phyloP scores from a whole-genome alignment of 768 basidiomycete species.

The Chalciporus sphaerocephalus region DNA sequence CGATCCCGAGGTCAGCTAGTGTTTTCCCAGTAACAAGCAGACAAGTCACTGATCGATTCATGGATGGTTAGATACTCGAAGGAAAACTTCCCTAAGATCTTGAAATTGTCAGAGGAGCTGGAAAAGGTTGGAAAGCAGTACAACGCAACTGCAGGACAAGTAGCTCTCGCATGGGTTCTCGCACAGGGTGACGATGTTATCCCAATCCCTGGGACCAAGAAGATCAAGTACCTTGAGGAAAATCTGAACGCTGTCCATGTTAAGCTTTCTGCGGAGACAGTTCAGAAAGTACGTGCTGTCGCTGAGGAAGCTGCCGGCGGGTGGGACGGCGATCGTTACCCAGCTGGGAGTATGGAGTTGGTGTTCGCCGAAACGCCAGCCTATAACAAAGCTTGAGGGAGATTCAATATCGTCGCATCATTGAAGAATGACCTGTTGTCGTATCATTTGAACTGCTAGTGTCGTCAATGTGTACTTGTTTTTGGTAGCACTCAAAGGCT shows the following conservation, averaged over 20 bases:
- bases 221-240: conserved; percentile 42
- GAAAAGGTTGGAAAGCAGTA: conserved; percentile 32
- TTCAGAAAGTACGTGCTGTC: conserved; percentile 34
- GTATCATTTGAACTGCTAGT: too few species aligned
- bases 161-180: conserved; percentile 39
- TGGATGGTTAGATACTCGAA: conserved; percentile 23
- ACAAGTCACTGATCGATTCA: background rate
- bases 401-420: too few species aligned
- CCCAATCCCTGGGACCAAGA: conserved; percentile 39
- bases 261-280: conserved; percentile 34
- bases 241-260: conserved; percentile 38
- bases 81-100: conserved; percentile 45
- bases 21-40: conserved; percentile 11
- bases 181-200: conserved; percentile 36
- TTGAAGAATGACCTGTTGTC: too few species aligned
- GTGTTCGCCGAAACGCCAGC: conserved; percentile 23
- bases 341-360: background rate
- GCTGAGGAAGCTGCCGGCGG: conserved; percentile 33
- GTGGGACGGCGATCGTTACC: conserved; percentile 27
- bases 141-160: conserved; percentile 36
- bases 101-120: conserved; percentile 35
- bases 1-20: conserved; percentile 23
- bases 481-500: too few species aligned
- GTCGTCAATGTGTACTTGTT: too few species aligned
- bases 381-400: background rate